Evolutionary conservation across 1,284 basidiomycete genomes (phyloP), one percentile per base, ranked within the genome.

Genomic region (Apiotrichum akiyoshidainum): DNA sequence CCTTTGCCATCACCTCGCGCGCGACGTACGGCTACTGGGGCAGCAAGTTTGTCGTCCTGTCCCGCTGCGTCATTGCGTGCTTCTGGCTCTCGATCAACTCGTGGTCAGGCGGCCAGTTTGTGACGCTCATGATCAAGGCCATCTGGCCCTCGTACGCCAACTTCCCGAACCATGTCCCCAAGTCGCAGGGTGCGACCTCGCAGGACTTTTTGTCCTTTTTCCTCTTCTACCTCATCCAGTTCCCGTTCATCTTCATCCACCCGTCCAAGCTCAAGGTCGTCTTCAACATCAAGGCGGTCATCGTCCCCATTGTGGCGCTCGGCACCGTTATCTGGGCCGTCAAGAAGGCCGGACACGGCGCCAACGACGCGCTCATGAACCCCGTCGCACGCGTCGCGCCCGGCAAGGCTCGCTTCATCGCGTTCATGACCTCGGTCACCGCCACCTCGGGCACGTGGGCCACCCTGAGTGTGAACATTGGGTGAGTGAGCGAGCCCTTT

Each of bases 41-140:
- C 17, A 65, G 64, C 60, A 73, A 73, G 46, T 73, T 73, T 57
- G 69, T 68, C 82, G 82, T 90, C 42, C 67, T 71, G 59, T 87
- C 86, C 56, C 83, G 88, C 17, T 83, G 85, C 52, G 79, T 88
- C 41, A 82, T 89, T n/a, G 82, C 87, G 16, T 85, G 87, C 82
- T 89, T 89, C 77, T 90, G 88, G 88, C 86, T 86, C 59, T 84
- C 84, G 17, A 81, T 86, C 54, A 83, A 84, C 82, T 84, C 85
- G 10, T 87, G 65, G 65, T 63, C 66, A 17, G 60, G 56, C 19
- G 72, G 70, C 57, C 65, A 72, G 55, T 75, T 65, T 55, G 64
- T 63, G 52, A 64, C 68, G 16, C 70, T 84, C 77, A 88, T 88
- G 84, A 79, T 90, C 49, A 85, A 86, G 71, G 85, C 88, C 2